Base-by-base conservation (phyloP, 495 filamentous ascomycete genomes). In the Chaetomium cochliodes region DNA sequence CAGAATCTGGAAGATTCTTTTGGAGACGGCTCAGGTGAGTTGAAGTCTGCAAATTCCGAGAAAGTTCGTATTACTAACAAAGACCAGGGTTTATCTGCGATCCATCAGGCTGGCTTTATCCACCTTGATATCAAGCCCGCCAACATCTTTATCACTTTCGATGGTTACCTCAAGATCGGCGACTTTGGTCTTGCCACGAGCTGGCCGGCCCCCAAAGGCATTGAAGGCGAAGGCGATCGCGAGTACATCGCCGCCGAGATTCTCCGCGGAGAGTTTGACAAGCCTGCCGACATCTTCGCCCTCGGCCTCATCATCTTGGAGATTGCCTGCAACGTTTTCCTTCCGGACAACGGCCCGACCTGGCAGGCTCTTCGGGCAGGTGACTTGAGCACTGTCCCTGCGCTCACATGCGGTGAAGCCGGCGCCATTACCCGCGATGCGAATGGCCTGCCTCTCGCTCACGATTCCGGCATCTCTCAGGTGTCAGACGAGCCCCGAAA, bases 41-140 rank as follows among this genome's bases (percentile, higher is more conserved):
- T 12, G 7, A n/a, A 44, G 39, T 60, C 37, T 62, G 39, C 37
- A 13, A 37, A 23, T 23, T 20, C 18, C 16, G 16, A 5, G 16
- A 5, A 22, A 12, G 18, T 39, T 25, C 20, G 12, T 16, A 13
- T 25, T 42, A 62, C 77, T 86, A 75, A 84, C 66, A 11, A 7
- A 5, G 58, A 58, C 9, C 70, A 96, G 90, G 94, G 96, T 22
- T 72, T 98, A 63, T 87, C 89, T 74, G 88, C 92, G 42, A 92
- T 98, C 61, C 94, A 98, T 73, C 84, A 90, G 62, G 86, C 85
- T 47, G 92, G 90, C 4, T 93, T 91, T 71, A 92, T 97, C 60
- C 94, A 98, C 73, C 85, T 98, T 20, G 94, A 98, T 71, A 76
- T 98, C 30, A 98, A 98, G 74, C 94, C 94, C 15, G 93, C 93